A percentile compares a stretch with the other conserved stretches of the same genome.
Evolutionary conservation across 495 filamentous ascomycete species (phyloP).

Genomic region (Tuber calosporum): DNA sequence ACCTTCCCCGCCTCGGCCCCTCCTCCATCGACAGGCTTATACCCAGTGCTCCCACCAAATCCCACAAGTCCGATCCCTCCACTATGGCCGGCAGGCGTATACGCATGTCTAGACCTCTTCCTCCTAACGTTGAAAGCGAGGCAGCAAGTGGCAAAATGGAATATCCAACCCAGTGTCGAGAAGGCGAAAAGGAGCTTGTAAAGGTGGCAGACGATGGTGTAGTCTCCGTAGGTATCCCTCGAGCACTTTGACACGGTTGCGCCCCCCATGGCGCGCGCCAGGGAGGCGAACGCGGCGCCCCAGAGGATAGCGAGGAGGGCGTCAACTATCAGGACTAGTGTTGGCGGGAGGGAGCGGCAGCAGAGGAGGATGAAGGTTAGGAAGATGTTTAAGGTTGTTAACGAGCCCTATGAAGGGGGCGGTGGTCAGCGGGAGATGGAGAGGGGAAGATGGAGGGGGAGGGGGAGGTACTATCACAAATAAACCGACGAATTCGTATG

Average conservation of each 20-base stretch:
- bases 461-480: constrained; percentile 32
- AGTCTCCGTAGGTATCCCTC: constrained; percentile 29
- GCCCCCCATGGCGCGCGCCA: constrained; percentile 36
- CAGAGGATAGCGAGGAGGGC: constrained; percentile 29
- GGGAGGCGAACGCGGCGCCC: constrained; percentile 19
- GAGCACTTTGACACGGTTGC: constrained; percentile 27
- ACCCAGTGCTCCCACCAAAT: background rate
- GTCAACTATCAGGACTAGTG: constrained; percentile 27
- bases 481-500: constrained; percentile 34
- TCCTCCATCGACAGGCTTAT: background rate
- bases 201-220: constrained; percentile 37
- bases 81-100: background rate
- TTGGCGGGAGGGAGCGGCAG: constrained; percentile 21
- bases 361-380: constrained; percentile 21
- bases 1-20: background rate
- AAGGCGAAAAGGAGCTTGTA: constrained; percentile 38
- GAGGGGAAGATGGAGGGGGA: background rate
- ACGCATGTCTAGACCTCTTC: background rate
- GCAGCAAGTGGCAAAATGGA: background rate
- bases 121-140: background rate
- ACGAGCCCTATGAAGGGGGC: constrained; percentile 10
- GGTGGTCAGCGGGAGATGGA: background rate
- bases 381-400: constrained; percentile 26
- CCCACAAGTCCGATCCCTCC: background rate
- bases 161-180: constrained; percentile 20